A percentile compares a stretch with the other conserved stretches of the same genome.
phyloP scores from a whole-genome alignment of 129 eudicot species.

The Lactuca saligna region DNA sequence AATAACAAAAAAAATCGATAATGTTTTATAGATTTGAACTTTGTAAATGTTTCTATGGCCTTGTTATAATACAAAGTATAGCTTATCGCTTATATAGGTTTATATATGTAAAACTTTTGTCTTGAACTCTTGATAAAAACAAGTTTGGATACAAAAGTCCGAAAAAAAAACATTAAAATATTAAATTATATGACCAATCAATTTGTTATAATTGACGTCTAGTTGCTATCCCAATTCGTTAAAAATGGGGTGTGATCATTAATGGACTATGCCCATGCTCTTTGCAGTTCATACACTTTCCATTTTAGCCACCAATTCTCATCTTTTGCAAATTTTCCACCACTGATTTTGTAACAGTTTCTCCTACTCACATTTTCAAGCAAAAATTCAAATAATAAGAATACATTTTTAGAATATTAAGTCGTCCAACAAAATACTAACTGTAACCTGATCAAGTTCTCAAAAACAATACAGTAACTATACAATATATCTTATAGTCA shows the following conservation, averaged over 20 bases:
- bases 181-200: neutral
- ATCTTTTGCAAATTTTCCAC: slow-evolving; percentile 3
- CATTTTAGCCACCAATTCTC: slow-evolving; percentile 34
- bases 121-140: neutral
- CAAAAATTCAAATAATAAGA: neutral
- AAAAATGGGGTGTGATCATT: slow-evolving; percentile 21
- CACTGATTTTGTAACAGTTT: neutral
- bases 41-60: too few relatives aligned
- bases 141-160: neutral
- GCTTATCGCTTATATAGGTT: neutral
- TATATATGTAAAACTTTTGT: too few relatives aligned
- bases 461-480: too few relatives aligned
- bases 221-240: slow-evolving; percentile 20
- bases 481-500: too few relatives aligned
- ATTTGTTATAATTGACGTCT: slow-evolving; percentile 7
- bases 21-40: too few relatives aligned
- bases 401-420: too few relatives aligned
- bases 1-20: too few relatives aligned
- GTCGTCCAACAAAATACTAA: too few relatives aligned
- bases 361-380: neutral
- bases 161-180: too few relatives aligned
- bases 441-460: too few relatives aligned
- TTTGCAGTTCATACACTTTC: slow-evolving; percentile 20
- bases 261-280: slow-evolving; percentile 36
- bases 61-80: neutral